Base-by-base conservation (phyloP, 768 basidiomycete genomes). In the Boletus rubroflammeus region DNA sequence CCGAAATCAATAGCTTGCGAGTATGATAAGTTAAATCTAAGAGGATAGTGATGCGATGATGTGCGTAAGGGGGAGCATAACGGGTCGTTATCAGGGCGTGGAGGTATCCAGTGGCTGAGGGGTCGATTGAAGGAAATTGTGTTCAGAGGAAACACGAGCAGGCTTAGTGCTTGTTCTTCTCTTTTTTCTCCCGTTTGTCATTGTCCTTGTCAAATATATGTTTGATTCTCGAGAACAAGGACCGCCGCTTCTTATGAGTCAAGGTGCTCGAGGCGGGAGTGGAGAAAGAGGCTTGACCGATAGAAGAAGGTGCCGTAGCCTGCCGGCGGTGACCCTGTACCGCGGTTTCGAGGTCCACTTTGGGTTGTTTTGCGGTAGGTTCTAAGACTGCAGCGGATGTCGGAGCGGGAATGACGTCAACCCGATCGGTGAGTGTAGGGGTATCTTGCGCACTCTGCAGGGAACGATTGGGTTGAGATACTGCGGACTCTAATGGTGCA, bases 211-310 rank as follows among this genome's bases (percentile, higher is more conserved):
- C 73, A 34, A 86, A 85, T 6, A 83, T 62, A 38, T 75, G 63
- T 62, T 80, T 84, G 48, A 76, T 62, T 60, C 76, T 84, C 25
- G 77, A 77, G 49, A 86, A 75, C 29, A 85, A 63, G 15, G 83
- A 83, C 6, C 69, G 64, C 42, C 74, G 73, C 64, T 82, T 85
- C 73, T 83, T 83, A 15, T 65, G 67, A n/a, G 58, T 59, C 14
- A 60, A 49, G 2, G 75, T 71, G 21, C 70, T 74, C 9, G 77
- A 74, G 26, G 76, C 60, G 3, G 69, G 58, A 7, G 67, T 63
- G 26, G 70, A 62, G 8, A 53, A 29, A 29, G 63, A 19, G 8
- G 23, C 51, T 28, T 25, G 42, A 25, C 14, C 10, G 11, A 48
- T 49, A 23, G 55, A 38, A 41, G 50, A 7, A 48, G 53, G 38